Base-by-base conservation (phyloP, 805 yeast species). In the Cyberlindnera petersonii region DNA sequence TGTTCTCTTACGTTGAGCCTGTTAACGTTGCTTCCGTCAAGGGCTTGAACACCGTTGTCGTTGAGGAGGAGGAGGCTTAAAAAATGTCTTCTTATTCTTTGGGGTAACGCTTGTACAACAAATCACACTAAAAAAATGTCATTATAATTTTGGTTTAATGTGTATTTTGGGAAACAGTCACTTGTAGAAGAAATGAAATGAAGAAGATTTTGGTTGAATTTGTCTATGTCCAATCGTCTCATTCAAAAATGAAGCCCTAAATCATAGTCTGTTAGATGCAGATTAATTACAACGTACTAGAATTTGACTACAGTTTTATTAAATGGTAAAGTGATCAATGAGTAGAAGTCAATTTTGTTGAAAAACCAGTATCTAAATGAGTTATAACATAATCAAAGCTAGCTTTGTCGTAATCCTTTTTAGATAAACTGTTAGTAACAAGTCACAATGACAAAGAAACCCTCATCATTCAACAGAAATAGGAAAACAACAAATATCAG, bases 1-100 rank as follows among this genome's bases (percentile, higher is more conserved):
- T 93, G 72, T 93, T 86, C 80, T 88, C 98, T 59, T 89, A 78
- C 74, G 98, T 93, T 66, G 98, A 93, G 81, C 91, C 94, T 66
- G 96, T 93, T 69, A 73, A 75, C 65, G 97, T 93, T 64, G 84
- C 96, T 66, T 68, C 94, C 55, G 80, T 86, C 74, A 93, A 93
- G 83, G 97, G 97, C 77, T 86, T 93, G 73, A 82, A 88, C 75
- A 93, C 99, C 74, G 84, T 78, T 72, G 97, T 88, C 68, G 89
- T 93, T 71, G 95, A 86, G 70, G 80, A 65, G 54, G 79, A 63
- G 39, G 60, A 53, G 49, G 59, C 52, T 48, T 51, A 51, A 38
- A 48, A 50, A 48, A 42, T 42, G 38, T 23, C 18, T 15, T 38
- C 20, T 18, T 35, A 37, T 13, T 39, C 24, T 28, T 31, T 35